Conservation (phyloP, 1,139 yeast genomes). For the Scheffersomyces parashehatae region DNA sequence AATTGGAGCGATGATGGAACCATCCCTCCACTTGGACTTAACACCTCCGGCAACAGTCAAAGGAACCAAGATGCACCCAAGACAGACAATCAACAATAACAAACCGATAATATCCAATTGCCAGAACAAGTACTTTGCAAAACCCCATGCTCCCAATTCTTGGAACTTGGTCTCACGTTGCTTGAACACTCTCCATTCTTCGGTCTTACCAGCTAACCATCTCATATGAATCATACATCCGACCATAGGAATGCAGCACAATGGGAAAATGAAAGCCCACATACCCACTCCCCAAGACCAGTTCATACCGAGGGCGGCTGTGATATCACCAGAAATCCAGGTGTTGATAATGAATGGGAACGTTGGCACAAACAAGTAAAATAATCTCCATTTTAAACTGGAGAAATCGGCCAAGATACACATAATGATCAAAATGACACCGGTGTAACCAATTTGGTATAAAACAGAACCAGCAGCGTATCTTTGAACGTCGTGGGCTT, state of each 20-base stretch:
- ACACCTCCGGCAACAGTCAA: slow-evolving; percentile 41
- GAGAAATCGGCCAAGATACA: slow-evolving; percentile 22
- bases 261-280: slow-evolving; percentile 44
- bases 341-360: slow-evolving; percentile 25
- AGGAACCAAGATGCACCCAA: slow-evolving; percentile 41
- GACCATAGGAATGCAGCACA: slow-evolving; percentile 34
- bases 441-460: slow-evolving; percentile 23
- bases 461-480: slow-evolving; percentile 26
- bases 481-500: slow-evolving; percentile 20
- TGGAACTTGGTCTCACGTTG: slow-evolving; percentile 21
- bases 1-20: slow-evolving; percentile 35
- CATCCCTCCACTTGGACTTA: slow-evolving; percentile 29
- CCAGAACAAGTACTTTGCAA: slow-evolving; percentile 32
- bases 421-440: slow-evolving; percentile 18
- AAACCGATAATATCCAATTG: slow-evolving; percentile 36
- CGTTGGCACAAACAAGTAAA: slow-evolving; percentile 20
- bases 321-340: slow-evolving; percentile 22
- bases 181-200: slow-evolving; percentile 32
- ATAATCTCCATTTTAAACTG: slow-evolving; percentile 22
- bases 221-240: slow-evolving; percentile 35
- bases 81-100: slow-evolving; percentile 27
- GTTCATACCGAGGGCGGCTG: slow-evolving; percentile 12
- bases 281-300: slow-evolving; percentile 40
- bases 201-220: slow-evolving; percentile 32
- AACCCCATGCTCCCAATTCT: slow-evolving; percentile 23